phyloP scores from a whole-genome alignment of 345 rosid species.

The Mallotus nudiflorus region DNA sequence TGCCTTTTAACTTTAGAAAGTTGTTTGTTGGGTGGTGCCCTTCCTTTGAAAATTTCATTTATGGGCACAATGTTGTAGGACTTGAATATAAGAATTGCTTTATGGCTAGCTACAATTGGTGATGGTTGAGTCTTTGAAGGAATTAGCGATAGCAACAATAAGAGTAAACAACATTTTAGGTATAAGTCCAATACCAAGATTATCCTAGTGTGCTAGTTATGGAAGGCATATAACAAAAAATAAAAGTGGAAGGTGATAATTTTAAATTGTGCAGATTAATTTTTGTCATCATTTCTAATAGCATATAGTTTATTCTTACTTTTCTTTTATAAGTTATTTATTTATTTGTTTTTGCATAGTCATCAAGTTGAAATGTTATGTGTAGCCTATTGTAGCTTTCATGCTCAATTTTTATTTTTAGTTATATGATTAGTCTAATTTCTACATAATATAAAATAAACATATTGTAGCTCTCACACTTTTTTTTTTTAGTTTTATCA shows the following conservation, averaged over 20 bases:
- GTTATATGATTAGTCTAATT: background rate
- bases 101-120: constrained; percentile 88
- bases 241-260: constrained; percentile 65
- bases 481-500: too few relatives aligned
- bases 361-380: background rate
- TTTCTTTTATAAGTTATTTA: too few relatives aligned
- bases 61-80: constrained; percentile 51
- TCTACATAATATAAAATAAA: background rate
- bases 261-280: background rate
- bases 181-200: constrained; percentile 71
- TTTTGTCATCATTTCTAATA: background rate
- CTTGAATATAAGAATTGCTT: constrained; percentile 86
- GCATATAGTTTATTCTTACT: too few relatives aligned
- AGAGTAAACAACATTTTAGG: constrained; percentile 32
- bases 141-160: constrained; percentile 18
- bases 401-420: too few relatives aligned
- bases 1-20: too few relatives aligned
- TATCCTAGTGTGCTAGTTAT: constrained; percentile 94
- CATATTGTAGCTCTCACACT: too few relatives aligned
- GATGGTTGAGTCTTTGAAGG: constrained; percentile 72
- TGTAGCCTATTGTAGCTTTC: background rate
- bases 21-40: background rate
- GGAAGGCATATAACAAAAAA: constrained; percentile 89
- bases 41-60: background rate
- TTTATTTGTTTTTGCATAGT: too few relatives aligned